Percentiles rank a stretch among this genome's conserved stretches.
Evolutionary conservation across 1,284 basidiomycete genomes (phyloP).

Genomic region (Boletus subluridellus): DNA sequence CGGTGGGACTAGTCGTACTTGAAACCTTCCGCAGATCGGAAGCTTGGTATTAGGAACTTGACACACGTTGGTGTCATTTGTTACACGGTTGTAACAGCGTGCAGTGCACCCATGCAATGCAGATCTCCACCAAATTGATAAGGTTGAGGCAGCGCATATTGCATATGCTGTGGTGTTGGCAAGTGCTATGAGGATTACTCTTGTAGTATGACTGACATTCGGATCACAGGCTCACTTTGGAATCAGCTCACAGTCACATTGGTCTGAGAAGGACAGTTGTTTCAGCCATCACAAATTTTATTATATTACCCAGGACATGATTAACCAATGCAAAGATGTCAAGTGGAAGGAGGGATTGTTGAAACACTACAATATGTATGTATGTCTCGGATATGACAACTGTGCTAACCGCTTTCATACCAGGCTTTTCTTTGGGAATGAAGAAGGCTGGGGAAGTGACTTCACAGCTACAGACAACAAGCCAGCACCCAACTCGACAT

Average conservation of each 20-base stretch:
- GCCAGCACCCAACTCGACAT: background rate
- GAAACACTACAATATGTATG: too few relatives aligned
- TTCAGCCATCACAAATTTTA: too few relatives aligned
- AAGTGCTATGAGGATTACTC: background rate
- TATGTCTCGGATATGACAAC: background rate
- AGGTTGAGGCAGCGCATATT: background rate
- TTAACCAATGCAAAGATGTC: too few relatives aligned
- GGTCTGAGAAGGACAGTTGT: too few relatives aligned
- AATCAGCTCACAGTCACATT: too few relatives aligned
- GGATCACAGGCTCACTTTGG: background rate
- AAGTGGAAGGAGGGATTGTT: too few relatives aligned
- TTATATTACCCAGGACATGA: too few relatives aligned
- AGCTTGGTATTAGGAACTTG: too few relatives aligned
- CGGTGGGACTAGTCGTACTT: too few relatives aligned
- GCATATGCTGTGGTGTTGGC: background rate
- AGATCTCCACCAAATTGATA: background rate
- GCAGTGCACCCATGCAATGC: background rate
- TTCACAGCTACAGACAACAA: background rate
- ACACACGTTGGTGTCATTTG: too few relatives aligned
- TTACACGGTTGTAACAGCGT: too few relatives aligned
- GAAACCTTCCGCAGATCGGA: too few relatives aligned
- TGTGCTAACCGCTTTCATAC: background rate
- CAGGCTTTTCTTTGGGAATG: background rate
- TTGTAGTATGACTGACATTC: background rate
- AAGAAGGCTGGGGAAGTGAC: background rate